These are phyloP conservation scores for Coniosporium apollinis DNA, from an alignment of 495 filamentous ascomycete species.

Conservation along the genomic window DNA sequence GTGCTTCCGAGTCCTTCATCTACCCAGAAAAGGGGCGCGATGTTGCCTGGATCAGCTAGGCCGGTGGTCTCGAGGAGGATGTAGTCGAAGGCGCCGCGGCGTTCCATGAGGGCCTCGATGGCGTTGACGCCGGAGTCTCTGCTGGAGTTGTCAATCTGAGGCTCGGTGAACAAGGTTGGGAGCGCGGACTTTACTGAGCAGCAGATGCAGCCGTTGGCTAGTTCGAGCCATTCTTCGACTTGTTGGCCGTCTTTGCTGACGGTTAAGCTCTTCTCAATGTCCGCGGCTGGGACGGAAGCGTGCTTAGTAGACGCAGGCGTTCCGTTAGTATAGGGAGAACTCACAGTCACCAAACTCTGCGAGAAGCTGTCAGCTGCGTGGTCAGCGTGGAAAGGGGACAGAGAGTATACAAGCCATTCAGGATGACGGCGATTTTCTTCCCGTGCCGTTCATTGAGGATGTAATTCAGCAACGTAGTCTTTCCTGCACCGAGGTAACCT, in stretches of 20 bases:
- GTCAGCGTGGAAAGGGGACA: conserved; percentile 2
- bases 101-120: conserved; percentile 90
- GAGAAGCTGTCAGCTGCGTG: conserved; percentile 5
- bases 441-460: conserved; percentile 87
- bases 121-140: conserved; percentile 85
- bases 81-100: conserved; percentile 88
- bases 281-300: conserved; percentile 40
- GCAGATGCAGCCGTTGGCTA: conserved; percentile 95
- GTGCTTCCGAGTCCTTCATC: conserved; percentile 86
- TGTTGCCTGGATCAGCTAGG: conserved; percentile 85
- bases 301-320: not conserved
- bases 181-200: conserved; percentile 76
- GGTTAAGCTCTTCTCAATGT: conserved; percentile 88
- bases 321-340: conserved; percentile 11
- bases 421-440: conserved; percentile 92
- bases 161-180: not conserved
- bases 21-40: conserved; percentile 93
- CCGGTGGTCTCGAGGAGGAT: conserved; percentile 95
- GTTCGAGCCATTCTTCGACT: conserved; percentile 87
- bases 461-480: conserved; percentile 91
- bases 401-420: conserved; percentile 52
- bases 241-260: conserved; percentile 71
- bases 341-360: conserved; percentile 89
- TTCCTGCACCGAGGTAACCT: conserved; percentile 86
- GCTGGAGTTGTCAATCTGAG: not conserved